These are phyloP conservation scores for Aspergillus viridinutans DNA, from an alignment of 2,329 filamentous ascomycete species.

Conservation along the genomic window DNA sequence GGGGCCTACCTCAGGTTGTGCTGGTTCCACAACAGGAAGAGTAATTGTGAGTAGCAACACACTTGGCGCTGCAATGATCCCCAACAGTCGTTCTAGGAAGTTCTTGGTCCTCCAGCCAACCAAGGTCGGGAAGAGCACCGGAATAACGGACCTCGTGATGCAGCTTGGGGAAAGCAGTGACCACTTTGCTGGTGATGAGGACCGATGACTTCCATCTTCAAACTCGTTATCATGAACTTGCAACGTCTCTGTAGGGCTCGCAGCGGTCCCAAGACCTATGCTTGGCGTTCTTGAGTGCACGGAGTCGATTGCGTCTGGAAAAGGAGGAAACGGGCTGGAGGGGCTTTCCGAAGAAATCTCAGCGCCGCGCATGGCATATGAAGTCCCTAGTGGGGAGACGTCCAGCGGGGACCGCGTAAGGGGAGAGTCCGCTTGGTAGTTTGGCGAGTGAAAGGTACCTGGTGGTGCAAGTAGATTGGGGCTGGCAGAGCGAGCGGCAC, in stretches of 20 bases:
- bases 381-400: slow-evolving; percentile 28
- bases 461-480: slow-evolving; percentile 43
- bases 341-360: slow-evolving; percentile 30
- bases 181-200: slow-evolving; percentile 55
- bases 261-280: slow-evolving; percentile 51
- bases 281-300: slow-evolving; percentile 50
- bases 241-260: slow-evolving; percentile 31
- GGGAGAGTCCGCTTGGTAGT: slow-evolving; percentile 26
- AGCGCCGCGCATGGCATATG: slow-evolving; percentile 9
- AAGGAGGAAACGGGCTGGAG: slow-evolving; percentile 64
- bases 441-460: slow-evolving; percentile 35
- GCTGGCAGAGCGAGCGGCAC: slow-evolving; percentile 22
- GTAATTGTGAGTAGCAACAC: slow-evolving; percentile 88
- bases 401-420: slow-evolving; percentile 21
- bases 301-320: slow-evolving; percentile 54
- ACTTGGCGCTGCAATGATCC: slow-evolving; percentile 78
- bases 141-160: slow-evolving; percentile 64
- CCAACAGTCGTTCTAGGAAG: slow-evolving; percentile 79
- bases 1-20: slow-evolving; percentile 48
- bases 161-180: slow-evolving; percentile 78
- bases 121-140: slow-evolving; percentile 82
- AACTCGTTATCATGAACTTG: slow-evolving; percentile 29
- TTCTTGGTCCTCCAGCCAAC: slow-evolving; percentile 76
- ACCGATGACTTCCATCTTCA: slow-evolving; percentile 38
- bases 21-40: slow-evolving; percentile 79